A percentile compares a stretch with the other conserved stretches of the same genome.
Conservation (phyloP, 1,284 basidiomycete species). For the Tausonia pullulans region DNA sequence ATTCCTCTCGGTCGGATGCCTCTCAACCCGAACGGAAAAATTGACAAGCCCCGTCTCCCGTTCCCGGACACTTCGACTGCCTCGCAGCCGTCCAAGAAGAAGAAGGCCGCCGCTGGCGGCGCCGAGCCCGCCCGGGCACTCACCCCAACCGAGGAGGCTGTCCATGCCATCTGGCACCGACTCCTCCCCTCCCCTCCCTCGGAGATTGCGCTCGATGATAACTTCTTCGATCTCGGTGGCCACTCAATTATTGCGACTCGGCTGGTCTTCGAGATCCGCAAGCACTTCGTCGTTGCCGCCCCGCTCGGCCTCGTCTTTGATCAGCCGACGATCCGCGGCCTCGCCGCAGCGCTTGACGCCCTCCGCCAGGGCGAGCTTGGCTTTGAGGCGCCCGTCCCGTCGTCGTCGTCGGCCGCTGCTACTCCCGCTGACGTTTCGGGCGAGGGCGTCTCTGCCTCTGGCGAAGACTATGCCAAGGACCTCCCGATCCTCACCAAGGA, state of each 20-base stretch:
- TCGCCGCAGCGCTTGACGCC: conserved; percentile 67
- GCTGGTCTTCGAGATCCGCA: conserved; percentile 93
- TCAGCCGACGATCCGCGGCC: conserved; percentile 71
- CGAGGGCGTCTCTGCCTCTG: conserved; percentile 19
- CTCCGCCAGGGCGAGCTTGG: conserved; percentile 73
- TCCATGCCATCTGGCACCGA: conserved; percentile 70
- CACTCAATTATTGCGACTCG: conserved; percentile 97
- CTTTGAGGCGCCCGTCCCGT: conserved; percentile 34
- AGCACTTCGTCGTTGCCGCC: conserved; percentile 79
- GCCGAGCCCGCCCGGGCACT: conserved; percentile 31
- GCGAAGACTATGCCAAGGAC: conserved; percentile 65
- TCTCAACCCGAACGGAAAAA: conserved; percentile 96
- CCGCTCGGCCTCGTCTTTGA: conserved; percentile 91
- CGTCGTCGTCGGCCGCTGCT: conserved; percentile 30
- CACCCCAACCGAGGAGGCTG: conserved; percentile 64
- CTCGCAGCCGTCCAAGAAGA: conserved; percentile 27
- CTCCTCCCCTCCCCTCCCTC: conserved; percentile 73
- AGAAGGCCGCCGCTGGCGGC: conserved; percentile 21
- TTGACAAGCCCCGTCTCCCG: conserved; percentile 95
- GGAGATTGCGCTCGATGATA: conserved; percentile 77
- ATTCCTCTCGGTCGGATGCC: conserved; percentile 93
- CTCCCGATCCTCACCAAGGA: conserved; percentile 51
- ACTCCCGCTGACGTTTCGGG: conserved; percentile 25
- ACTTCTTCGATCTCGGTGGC: conserved; percentile 96
- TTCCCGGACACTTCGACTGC: conserved; percentile 86